These are phyloP conservation scores for Alternaria sp. DNA, from an alignment of 2,329 filamentous ascomycete genomes.

Conservation along the genomic window DNA sequence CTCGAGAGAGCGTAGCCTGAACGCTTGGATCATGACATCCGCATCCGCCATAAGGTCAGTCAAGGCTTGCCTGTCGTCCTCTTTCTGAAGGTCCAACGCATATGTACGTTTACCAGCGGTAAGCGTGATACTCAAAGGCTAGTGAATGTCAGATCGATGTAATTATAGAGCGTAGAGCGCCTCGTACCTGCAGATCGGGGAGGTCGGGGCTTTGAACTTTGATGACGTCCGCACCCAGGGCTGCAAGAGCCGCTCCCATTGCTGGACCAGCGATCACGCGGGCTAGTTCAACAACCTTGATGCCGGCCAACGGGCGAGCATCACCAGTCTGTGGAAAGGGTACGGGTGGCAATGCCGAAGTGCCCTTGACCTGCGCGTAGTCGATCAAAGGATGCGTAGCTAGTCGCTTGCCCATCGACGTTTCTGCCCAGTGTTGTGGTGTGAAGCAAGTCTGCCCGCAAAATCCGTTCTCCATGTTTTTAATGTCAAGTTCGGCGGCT, in stretches of 20 bases:
- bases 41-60: slow-evolving; percentile 52
- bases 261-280: slow-evolving; percentile 52
- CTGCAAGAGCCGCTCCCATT: slow-evolving; percentile 46
- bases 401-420: slow-evolving; percentile 53
- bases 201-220: slow-evolving; percentile 37
- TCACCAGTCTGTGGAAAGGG: slow-evolving; percentile 27
- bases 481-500: slow-evolving; percentile 24
- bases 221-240: slow-evolving; percentile 53
- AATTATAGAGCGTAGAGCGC: slow-evolving; percentile 34
- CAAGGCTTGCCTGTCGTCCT: slow-evolving; percentile 37
- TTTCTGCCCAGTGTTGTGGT: slow-evolving; percentile 53
- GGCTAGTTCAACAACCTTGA: slow-evolving; percentile 45
- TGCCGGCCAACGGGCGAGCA: slow-evolving; percentile 49
- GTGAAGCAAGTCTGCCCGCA: slow-evolving; percentile 54
- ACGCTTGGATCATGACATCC: slow-evolving; percentile 61
- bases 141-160: slow-evolving; percentile 41
- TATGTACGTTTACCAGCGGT: slow-evolving; percentile 52
- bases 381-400: slow-evolving; percentile 54
- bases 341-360: slow-evolving; percentile 15
- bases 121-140: slow-evolving; percentile 45
- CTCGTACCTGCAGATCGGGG: neutral
- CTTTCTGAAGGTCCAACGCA: slow-evolving; percentile 49
- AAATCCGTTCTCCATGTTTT: slow-evolving; percentile 23
- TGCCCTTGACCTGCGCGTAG: slow-evolving; percentile 26
- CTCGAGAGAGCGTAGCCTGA: slow-evolving; percentile 54